Conservation (phyloP, 495 filamentous ascomycete genomes). For the Trichoderma orchidacearum region DNA sequence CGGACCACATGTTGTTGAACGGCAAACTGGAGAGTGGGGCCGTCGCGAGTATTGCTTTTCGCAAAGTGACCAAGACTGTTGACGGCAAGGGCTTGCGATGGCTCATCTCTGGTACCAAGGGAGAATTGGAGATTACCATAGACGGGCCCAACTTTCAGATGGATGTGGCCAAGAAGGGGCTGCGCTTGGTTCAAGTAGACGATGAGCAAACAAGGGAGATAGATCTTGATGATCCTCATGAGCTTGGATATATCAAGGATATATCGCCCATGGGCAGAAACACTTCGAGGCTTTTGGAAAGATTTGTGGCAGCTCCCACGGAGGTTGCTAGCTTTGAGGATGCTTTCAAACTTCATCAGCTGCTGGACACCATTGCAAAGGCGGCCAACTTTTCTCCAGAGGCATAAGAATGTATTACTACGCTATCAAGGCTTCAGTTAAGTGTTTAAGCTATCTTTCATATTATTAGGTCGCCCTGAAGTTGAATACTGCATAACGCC, state of each 20-base stretch:
- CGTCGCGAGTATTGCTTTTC: slow-evolving; percentile 19
- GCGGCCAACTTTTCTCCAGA: neutral
- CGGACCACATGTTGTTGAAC: slow-evolving; percentile 29
- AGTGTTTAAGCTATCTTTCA: no score
- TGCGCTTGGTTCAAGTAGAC: neutral
- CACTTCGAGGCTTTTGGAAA: slow-evolving; percentile 19
- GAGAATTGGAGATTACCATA: slow-evolving; percentile 25
- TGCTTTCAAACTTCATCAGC: slow-evolving; percentile 4
- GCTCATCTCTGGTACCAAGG: slow-evolving; percentile 30
- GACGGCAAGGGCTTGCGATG: slow-evolving; percentile 19
- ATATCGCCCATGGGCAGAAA: slow-evolving; percentile 7
- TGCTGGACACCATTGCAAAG: slow-evolving; percentile 6
- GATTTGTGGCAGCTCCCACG: slow-evolving; percentile 14
- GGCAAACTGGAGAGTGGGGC: slow-evolving; percentile 24
- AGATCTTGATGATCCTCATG: slow-evolving; percentile 9
- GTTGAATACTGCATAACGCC: no score
- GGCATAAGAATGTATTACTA: neutral
- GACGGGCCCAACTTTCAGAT: slow-evolving; percentile 8
- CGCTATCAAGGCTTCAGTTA: no score
- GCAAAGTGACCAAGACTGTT: slow-evolving; percentile 13
- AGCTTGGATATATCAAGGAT: slow-evolving; percentile 1
- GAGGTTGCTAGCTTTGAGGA: slow-evolving; percentile 5
- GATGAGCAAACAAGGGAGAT: slow-evolving; percentile 8
- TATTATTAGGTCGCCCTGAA: no score
- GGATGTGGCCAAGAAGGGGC: slow-evolving; percentile 5